A percentile compares a stretch with the other conserved stretches of the same genome.
Conservation (phyloP, 2,329 filamentous ascomycete species). For the Neofusicoccum ribis region DNA sequence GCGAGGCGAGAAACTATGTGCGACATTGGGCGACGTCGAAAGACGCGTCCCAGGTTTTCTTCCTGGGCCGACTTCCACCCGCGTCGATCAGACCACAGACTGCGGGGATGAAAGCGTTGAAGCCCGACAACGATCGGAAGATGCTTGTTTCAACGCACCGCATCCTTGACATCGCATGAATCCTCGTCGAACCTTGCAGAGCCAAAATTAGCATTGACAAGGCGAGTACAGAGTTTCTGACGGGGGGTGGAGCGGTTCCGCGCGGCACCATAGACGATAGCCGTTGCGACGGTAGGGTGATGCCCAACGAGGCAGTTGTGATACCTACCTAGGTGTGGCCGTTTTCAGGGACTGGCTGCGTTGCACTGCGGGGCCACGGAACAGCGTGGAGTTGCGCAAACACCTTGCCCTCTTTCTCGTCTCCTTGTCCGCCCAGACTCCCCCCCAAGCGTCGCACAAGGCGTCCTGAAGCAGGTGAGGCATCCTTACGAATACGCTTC, state of each 20-base stretch:
- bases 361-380: no score
- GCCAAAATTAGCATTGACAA: background rate
- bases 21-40: background rate
- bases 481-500: no score
- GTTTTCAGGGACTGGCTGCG: no score
- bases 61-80: background rate
- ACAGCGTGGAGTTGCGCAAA: no score
- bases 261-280: background rate
- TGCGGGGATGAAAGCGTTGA: constrained; percentile 2
- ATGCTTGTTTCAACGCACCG: background rate
- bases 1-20: background rate
- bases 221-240: background rate
- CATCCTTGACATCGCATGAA: background rate
- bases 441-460: no score
- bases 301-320: background rate
- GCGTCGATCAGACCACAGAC: background rate
- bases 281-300: background rate
- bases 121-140: background rate
- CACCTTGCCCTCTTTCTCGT: no score
- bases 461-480: no score
- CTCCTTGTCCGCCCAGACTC: no score
- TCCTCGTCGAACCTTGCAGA: background rate
- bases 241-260: background rate
- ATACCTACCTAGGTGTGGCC: no score
- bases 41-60: background rate